A percentile compares a stretch with the other conserved stretches of the same genome.
Evolutionary conservation across 2,329 filamentous ascomycete species (phyloP).

Genomic region (Arthrobotrys iridis): DNA sequence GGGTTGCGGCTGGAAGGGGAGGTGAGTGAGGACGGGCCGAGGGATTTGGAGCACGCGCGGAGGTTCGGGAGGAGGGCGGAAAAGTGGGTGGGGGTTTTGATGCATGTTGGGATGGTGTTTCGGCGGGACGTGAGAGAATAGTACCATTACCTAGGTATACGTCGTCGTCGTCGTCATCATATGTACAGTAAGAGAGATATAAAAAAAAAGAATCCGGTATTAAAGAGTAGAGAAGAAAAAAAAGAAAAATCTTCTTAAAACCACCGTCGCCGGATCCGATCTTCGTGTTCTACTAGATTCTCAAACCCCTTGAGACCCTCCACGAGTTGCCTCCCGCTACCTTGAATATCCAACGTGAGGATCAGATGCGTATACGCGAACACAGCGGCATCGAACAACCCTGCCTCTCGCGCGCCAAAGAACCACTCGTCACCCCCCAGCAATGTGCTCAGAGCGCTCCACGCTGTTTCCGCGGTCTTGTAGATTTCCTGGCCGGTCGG

Average conservation of each 20-base stretch:
- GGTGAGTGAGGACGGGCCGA: slow-evolving; percentile 63
- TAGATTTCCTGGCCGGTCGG: slow-evolving; percentile 68
- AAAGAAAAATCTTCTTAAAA: slow-evolving; percentile 59
- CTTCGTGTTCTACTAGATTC: slow-evolving; percentile 73
- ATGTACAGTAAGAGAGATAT: background rate
- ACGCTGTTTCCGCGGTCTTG: slow-evolving; percentile 72
- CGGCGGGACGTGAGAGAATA: too few relatives aligned
- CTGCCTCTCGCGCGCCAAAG: slow-evolving; percentile 69
- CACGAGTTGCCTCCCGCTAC: slow-evolving; percentile 70
- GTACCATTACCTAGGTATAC: background rate
- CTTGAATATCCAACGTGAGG: slow-evolving; percentile 69
- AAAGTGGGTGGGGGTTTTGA: slow-evolving; percentile 71
- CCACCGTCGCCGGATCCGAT: slow-evolving; percentile 66
- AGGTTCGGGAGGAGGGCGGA: slow-evolving; percentile 69
- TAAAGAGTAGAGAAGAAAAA: too few relatives aligned
- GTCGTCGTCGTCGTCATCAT: too few relatives aligned
- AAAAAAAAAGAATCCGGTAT: too few relatives aligned
- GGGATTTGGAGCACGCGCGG: slow-evolving; percentile 68
- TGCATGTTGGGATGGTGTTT: slow-evolving; percentile 66
- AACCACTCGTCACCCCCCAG: slow-evolving; percentile 71
- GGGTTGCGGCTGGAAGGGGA: slow-evolving; percentile 64
- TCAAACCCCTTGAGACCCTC: slow-evolving; percentile 68
- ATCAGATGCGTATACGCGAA: slow-evolving; percentile 90
- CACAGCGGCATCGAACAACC: slow-evolving; percentile 84
- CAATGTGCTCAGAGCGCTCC: slow-evolving; percentile 70